Evolutionary conservation across 2,329 filamentous ascomycete genomes (phyloP).

Genomic region (Pyrenophora teres): DNA sequence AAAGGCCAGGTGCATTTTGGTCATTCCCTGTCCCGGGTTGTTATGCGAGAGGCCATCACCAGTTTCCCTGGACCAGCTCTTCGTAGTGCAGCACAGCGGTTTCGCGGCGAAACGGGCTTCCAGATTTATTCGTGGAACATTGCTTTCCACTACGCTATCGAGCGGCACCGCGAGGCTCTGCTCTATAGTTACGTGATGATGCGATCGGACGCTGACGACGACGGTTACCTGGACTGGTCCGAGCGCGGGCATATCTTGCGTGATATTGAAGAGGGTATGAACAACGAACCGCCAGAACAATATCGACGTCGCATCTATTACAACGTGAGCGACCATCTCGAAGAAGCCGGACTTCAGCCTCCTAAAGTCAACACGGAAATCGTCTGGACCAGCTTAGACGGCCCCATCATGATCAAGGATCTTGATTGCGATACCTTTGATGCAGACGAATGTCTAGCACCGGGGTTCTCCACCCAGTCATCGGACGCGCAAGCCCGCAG

Average conservation of each 20-base stretch:
- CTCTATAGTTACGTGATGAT: slow-evolving; percentile 53
- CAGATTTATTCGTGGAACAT: slow-evolving; percentile 54
- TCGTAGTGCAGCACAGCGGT: slow-evolving; percentile 49
- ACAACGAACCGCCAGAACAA: slow-evolving; percentile 38
- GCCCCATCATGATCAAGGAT: slow-evolving; percentile 48
- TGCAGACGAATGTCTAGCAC: slow-evolving; percentile 50
- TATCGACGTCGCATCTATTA: slow-evolving; percentile 50
- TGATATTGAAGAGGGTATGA: slow-evolving; percentile 46
- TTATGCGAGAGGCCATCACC: slow-evolving; percentile 49
- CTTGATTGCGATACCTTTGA: slow-evolving; percentile 50
- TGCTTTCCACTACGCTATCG: slow-evolving; percentile 52
- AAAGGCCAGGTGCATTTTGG: slow-evolving; percentile 52
- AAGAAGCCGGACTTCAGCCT: slow-evolving; percentile 47
- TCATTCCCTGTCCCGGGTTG: slow-evolving; percentile 49
- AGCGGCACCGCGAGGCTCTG: slow-evolving; percentile 51
- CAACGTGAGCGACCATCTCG: slow-evolving; percentile 42
- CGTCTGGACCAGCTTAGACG: slow-evolving; percentile 52
- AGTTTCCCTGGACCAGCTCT: slow-evolving; percentile 50
- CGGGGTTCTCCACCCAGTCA: slow-evolving; percentile 47
- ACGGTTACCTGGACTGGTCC: slow-evolving; percentile 50
- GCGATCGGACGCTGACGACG: slow-evolving; percentile 44
- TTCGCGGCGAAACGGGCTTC: slow-evolving; percentile 51
- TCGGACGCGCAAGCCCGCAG: slow-evolving; percentile 44
- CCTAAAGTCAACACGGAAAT: slow-evolving; percentile 50
- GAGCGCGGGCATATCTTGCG: slow-evolving; percentile 48